phyloP scores from a whole-genome alignment of 169 alveolate species.

The Blepharisma undulans region DNA sequence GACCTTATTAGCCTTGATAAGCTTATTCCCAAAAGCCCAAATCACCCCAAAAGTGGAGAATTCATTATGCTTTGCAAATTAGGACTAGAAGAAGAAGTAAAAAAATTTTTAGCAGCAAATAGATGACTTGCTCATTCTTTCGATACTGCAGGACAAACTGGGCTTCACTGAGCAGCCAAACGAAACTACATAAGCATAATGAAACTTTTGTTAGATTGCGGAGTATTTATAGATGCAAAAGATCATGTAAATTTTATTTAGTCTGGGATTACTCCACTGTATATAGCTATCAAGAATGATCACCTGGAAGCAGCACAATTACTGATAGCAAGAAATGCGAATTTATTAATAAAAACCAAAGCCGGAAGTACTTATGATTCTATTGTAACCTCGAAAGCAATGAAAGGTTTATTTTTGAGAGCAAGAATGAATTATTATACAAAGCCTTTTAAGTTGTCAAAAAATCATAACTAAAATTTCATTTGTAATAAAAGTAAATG shows the following conservation, averaged over 20 bases:
- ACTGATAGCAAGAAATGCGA: neutral
- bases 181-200: neutral
- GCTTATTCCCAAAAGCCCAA: neutral
- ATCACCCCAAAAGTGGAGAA: neutral
- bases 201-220: neutral
- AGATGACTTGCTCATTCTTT: neutral
- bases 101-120: neutral
- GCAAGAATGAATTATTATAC: neutral
- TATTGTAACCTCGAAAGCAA: neutral
- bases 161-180: conserved; percentile 45
- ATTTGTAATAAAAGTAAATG: conserved; percentile 47
- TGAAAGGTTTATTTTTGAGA: neutral
- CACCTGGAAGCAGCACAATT: neutral
- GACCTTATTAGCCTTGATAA: neutral
- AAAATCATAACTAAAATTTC: neutral
- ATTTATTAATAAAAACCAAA: neutral
- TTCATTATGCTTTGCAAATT: neutral
- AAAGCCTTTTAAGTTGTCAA: neutral
- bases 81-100: neutral
- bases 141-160: conserved; percentile 9
- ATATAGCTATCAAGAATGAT: neutral
- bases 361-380: neutral
- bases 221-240: neutral
- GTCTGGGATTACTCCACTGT: conserved; percentile 14
- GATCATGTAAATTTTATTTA: conserved; percentile 5